Evolutionary conservation across 169 alveolate species (phyloP).

Genomic region (Toxoplasma gondii): DNA sequence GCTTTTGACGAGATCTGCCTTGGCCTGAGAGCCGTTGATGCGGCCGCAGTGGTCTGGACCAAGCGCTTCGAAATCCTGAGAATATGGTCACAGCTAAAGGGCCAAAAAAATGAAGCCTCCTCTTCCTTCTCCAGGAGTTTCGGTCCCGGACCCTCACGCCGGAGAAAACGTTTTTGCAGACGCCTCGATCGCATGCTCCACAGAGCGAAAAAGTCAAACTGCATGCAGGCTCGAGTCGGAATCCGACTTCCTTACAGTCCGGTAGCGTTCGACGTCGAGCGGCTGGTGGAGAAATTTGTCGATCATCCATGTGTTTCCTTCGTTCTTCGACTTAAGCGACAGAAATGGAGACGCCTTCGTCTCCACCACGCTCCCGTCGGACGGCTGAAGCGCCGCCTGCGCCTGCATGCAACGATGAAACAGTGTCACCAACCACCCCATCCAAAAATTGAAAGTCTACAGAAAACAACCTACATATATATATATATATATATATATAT

Average conservation of each 20-base stretch:
- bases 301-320: background rate
- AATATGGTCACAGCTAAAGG: background rate
- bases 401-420: background rate
- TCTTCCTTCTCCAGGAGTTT: background rate
- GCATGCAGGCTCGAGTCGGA: no score
- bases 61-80: conserved; percentile 68
- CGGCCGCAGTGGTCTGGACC: conserved; percentile 66
- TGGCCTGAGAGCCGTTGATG: conserved; percentile 74
- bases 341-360: conserved; percentile 38
- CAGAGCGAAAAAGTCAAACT: no score
- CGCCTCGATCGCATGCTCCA: no score
- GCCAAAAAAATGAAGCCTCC: background rate
- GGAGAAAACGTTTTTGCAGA: no score
- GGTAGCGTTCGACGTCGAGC: conserved; percentile 15
- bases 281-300: conserved; percentile 35
- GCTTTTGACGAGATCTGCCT: conserved; percentile 74
- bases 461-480: background rate
- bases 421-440: background rate
- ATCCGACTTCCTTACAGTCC: background rate
- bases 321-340: background rate
- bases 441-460: background rate
- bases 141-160: no score
- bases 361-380: conserved; percentile 51
- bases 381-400: background rate
- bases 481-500: background rate